Evolutionary conservation across 495 filamentous ascomycete genomes (phyloP), one percentile per base, ranked within the genome.

Genomic region (Diplogelasinospora grovesii): DNA sequence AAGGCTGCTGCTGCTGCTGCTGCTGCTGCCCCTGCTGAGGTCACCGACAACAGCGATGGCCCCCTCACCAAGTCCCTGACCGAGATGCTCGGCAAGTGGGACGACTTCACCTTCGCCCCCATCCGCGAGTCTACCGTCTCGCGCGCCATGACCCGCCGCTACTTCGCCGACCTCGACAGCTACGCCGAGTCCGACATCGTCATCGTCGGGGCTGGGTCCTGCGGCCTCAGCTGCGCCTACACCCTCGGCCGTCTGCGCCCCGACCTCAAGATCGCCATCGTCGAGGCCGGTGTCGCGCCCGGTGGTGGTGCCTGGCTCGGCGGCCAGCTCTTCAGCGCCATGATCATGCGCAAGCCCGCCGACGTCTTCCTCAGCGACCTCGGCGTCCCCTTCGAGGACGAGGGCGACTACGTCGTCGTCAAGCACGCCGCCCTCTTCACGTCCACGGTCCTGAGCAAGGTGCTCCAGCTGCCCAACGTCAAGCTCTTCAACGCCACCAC

Each of bases 401-500:
- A 92, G 56, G 85, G 85, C 21, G 73, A 81, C 64, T 88, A 83
- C 57, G 85, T 94, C 15, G 86, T 93, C 2, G 86, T 95, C 57
- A 93, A 89, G 76, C 88, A 95, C 66, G 88, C 88, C 13, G 86
- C 88, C 5, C 75, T 92, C 36, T 93, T 95, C 69, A 95, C 86
- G 19, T 85, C 81, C 39, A 93, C 88, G 13, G 71, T 95, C 39
- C 61, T 95, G 52, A 81, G 80, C 41, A 81, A 80, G 61, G 88
- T 95, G 11, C 69, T 95, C 25, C 49, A 70, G 16, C 86, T 88
- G 72, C 83, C 84, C 41, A 95, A 95, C 64, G 75, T 95, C 61
- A 95, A 95, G 76, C 78, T 95, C 49, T 95, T 95, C 78, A 95
- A 95, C 55, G 88, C 88, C 29, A 95, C 88, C 27, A 69, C 80